Conservation (phyloP, 1,284 basidiomycete species). For the Pseudozyma tsukubaensis region DNA sequence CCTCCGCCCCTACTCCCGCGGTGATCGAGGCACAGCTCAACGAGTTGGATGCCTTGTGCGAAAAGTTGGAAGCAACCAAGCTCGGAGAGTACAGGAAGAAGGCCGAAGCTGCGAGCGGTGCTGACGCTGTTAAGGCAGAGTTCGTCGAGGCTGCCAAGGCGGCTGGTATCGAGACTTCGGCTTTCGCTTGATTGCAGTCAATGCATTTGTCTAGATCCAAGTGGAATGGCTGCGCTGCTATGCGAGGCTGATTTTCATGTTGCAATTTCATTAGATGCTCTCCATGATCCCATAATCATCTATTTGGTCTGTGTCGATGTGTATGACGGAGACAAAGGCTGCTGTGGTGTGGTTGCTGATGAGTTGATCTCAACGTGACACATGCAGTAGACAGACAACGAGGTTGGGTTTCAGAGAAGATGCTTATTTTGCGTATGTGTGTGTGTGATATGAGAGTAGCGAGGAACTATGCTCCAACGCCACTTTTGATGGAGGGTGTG, state of each 20-base stretch:
- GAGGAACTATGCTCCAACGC: not conserved
- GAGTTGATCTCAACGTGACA: not conserved
- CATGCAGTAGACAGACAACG: not conserved
- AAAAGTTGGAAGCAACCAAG: slow-evolving; percentile 72
- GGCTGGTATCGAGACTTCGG: slow-evolving; percentile 57
- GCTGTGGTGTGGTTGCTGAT: not conserved
- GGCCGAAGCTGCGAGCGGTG: slow-evolving; percentile 66
- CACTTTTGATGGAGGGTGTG: slow-evolving; percentile 16
- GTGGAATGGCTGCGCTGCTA: not conserved
- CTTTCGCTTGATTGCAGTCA: slow-evolving; percentile 48
- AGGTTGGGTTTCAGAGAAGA: slow-evolving; percentile 24
- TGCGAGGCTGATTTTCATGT: no score
- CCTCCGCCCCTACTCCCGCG: slow-evolving; percentile 70
- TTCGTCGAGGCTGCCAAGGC: slow-evolving; percentile 72
- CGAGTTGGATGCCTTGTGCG: slow-evolving; percentile 73
- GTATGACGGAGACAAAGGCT: no score
- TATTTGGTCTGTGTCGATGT: no score
- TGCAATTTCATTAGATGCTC: no score
- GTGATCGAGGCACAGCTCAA: slow-evolving; percentile 73
- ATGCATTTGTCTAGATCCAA: not conserved
- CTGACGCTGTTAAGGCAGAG: slow-evolving; percentile 69
- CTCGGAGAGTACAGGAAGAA: slow-evolving; percentile 72
- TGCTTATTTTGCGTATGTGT: slow-evolving; percentile 39
- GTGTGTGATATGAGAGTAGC: slow-evolving; percentile 14
- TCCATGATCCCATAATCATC: no score